Percentiles rank a stretch among this genome's conserved stretches.
Evolutionary conservation across 164 flowering plant genomes (phyloP).

Genomic region (Brasenia schreberi): DNA sequence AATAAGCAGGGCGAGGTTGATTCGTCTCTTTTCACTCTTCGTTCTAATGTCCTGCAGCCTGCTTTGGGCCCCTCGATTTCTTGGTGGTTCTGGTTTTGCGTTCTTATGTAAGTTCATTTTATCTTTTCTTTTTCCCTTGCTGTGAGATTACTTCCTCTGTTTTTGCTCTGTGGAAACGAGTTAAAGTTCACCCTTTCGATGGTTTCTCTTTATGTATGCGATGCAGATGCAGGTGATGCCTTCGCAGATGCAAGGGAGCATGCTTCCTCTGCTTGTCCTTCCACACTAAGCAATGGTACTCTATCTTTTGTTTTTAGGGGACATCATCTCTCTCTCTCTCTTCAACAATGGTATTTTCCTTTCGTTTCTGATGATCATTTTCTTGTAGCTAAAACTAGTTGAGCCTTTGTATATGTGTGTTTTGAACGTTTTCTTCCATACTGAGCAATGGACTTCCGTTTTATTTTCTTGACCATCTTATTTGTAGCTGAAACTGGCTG

Average conservation of each 20-base stretch:
- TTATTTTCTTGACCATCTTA: too few species aligned
- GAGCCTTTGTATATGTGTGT: too few species aligned
- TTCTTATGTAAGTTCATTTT: conserved; percentile 27
- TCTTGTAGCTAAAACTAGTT: conserved; percentile 7
- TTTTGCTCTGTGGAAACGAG: background rate
- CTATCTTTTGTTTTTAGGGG: background rate
- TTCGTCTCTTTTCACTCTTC: conserved; percentile 35
- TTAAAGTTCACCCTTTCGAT: background rate
- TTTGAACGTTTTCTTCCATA: too few species aligned
- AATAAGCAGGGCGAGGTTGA: conserved; percentile 40
- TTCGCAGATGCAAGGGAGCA: background rate
- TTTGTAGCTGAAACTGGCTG: too few species aligned
- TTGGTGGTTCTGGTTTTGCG: conserved; percentile 17
- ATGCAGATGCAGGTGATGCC: background rate
- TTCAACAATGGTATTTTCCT: conserved; percentile 29
- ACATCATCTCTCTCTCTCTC: background rate
- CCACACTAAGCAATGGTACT: background rate
- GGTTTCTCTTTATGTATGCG: conserved; percentile 1
- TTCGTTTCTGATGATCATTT: conserved; percentile 16
- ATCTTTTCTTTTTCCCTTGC: too few species aligned
- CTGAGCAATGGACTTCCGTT: too few species aligned
- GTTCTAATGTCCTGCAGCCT: conserved; percentile 45
- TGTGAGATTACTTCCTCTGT: background rate
- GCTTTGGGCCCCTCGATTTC: conserved; percentile 30
- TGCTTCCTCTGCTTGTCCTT: background rate